Conservation (phyloP, 2,329 filamentous ascomycete genomes). For the Setomelanomma holmii region DNA sequence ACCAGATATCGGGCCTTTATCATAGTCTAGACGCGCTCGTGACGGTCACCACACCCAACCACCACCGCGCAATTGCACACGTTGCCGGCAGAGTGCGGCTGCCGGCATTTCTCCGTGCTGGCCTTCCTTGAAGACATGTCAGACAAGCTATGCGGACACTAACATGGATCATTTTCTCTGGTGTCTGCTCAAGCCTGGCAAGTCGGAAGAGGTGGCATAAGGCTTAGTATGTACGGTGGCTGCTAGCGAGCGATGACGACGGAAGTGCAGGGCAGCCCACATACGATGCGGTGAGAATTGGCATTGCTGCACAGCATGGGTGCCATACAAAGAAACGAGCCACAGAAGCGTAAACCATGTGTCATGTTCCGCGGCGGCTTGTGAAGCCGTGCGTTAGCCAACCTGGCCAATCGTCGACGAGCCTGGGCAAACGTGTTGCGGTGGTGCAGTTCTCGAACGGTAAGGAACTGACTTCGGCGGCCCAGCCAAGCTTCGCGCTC, state of each 20-base stretch:
- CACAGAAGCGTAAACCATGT: conserved; percentile 2
- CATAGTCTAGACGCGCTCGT: background rate
- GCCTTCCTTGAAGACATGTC: background rate
- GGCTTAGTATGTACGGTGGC: conserved; percentile 1
- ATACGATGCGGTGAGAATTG: conserved; percentile 4
- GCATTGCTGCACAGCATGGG: background rate
- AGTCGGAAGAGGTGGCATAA: conserved; percentile 1
- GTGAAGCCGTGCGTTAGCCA: conserved; percentile 1
- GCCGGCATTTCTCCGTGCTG: background rate
- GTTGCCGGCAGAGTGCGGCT: conserved; percentile 2
- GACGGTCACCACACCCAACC: background rate
- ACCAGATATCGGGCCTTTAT: conserved; percentile 1
- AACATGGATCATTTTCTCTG: conserved; percentile 6
- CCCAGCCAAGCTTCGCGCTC: conserved; percentile 15
- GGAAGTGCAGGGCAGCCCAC: background rate
- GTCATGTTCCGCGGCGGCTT: background rate
- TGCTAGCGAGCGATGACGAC: conserved; percentile 1
- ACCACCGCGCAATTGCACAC: conserved; percentile 1
- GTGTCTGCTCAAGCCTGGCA: background rate
- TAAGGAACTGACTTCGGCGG: background rate
- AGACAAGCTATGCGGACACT: background rate
- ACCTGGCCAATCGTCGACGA: background rate
- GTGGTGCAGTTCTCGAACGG: background rate
- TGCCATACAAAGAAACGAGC: no score
- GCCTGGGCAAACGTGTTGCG: conserved; percentile 1